Conservation (phyloP, 164 flowering plant genomes). For the Litsea cubeba region DNA sequence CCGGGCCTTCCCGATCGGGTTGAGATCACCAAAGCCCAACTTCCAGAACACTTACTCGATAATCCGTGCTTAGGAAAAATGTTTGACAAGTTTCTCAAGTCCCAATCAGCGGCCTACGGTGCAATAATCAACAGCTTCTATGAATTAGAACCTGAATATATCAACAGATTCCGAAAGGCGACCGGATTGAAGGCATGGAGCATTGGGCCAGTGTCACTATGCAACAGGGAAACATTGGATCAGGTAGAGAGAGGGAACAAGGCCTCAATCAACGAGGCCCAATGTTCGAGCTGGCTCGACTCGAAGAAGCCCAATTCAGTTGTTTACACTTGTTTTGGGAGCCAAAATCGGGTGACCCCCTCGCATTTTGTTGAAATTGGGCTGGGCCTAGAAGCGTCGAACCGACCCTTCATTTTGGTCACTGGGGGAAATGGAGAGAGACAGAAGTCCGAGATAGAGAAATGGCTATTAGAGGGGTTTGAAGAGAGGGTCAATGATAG, state of each 20-base stretch:
- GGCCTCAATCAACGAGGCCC: slow-evolving; percentile 21
- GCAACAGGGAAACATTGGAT: slow-evolving; percentile 27
- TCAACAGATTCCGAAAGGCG: slow-evolving; percentile 18
- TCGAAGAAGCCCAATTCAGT: slow-evolving; percentile 33
- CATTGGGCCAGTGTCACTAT: slow-evolving; percentile 43
- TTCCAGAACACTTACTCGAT: slow-evolving; percentile 8
- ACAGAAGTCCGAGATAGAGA: slow-evolving; percentile 25
- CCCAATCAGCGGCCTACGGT: slow-evolving; percentile 32
- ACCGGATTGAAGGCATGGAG: slow-evolving; percentile 35
- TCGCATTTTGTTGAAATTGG: slow-evolving; percentile 45
- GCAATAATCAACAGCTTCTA: slow-evolving; percentile 34
- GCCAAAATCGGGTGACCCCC: slow-evolving; percentile 16
- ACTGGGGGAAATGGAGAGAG: slow-evolving; percentile 3
- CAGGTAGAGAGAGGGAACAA: slow-evolving; percentile 35
- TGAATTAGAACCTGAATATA: slow-evolving; percentile 40
- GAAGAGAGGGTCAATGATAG: slow-evolving; percentile 44
- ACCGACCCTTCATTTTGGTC: slow-evolving; percentile 47
- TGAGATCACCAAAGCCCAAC: slow-evolving; percentile 27
- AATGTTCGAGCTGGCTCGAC: slow-evolving; percentile 44
- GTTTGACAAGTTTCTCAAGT: slow-evolving; percentile 4
- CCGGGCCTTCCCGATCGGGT: slow-evolving; percentile 34
- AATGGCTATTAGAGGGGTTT: slow-evolving; percentile 37
- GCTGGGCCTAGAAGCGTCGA: slow-evolving; percentile 45
- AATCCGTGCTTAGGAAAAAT: background rate
- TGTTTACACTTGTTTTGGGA: slow-evolving; percentile 50